phyloP scores from a whole-genome alignment of 139 green algal genomes.

The Ettlia oleoabundans region DNA sequence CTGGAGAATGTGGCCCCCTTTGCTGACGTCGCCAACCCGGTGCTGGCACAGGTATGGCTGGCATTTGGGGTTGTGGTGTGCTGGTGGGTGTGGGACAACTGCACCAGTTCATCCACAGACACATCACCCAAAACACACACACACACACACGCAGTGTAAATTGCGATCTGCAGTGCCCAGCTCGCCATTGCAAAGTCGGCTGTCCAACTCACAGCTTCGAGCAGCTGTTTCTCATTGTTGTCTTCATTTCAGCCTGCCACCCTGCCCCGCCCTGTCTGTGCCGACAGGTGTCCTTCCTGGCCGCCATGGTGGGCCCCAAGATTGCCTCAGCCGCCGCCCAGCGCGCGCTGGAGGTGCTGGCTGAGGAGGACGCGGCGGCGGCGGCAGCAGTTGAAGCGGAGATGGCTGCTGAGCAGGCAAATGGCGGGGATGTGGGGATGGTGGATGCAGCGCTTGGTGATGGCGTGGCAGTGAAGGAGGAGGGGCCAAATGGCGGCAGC shows the following conservation, averaged over 20 bases:
- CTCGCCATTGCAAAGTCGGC: neutral
- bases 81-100: neutral
- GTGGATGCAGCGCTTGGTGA: neutral
- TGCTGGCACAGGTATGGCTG: constrained; percentile 80
- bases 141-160: no score
- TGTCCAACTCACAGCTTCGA: neutral
- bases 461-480: neutral
- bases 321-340: constrained; percentile 88
- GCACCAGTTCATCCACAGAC: no score
- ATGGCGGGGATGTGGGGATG: neutral
- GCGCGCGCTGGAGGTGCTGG: constrained; percentile 79
- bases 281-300: constrained; percentile 75
- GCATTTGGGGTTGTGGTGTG: neutral
- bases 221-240: no score
- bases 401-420: neutral
- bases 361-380: constrained; percentile 58
- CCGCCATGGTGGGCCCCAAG: constrained; percentile 76
- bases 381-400: constrained; percentile 28
- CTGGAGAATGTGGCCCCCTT: constrained; percentile 66
- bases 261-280: neutral
- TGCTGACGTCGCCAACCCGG: constrained; percentile 78
- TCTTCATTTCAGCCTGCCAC: neutral
- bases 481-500: neutral
- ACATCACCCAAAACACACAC: no score
- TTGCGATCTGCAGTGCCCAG: neutral